Evolutionary conservation across 1,139 yeast species (phyloP), one percentile per base, ranked within the genome.

Genomic region (Debaryomycetaceae sp.): DNA sequence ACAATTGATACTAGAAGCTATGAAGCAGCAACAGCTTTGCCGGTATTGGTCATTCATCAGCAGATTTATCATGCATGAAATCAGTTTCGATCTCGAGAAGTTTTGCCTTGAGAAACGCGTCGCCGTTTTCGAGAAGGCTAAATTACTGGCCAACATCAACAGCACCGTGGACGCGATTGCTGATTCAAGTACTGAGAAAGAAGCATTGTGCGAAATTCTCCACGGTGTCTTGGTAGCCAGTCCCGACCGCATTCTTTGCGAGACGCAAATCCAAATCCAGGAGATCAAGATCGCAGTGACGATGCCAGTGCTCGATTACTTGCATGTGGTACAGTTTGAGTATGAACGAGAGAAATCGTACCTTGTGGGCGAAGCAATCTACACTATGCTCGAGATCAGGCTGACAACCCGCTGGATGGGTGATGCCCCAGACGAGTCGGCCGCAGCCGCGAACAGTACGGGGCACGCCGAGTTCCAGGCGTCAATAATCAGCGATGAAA

Each of bases 291-390:
- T 76, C 27, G 47, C 62, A 7, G 81, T 75, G 2, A 62, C 71
- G 0, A 53, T 74, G 14, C 81, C 82, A 0, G 43, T 54, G 3
- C 56, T 73, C 15, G 63, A 69, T 34, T 57, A 64, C 23, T 55
- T 75, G 15, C 79, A 73, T 33, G 49, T 61, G 3, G 63, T 69
- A 8, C 71, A 68, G 37, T 60, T 68, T 32, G 44, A 56, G 1
- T 63, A 58, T 32, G 57, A 58, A 2, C 51, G 49, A 27, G 49
- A 52, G 16, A 36, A 54, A 4, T 69, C 64, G 29, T 76, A 64
- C 37, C 48, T 65, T 7, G 76, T 81, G 2, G 92, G 93, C 2
- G 77, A 73, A 29, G 74, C 82, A 0, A 68, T 82, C 15, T 40
- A 51, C 0, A 59, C 66, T 3, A 49, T 44, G 4, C 48, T 82